Evolutionary conservation across 371 early-diverging fungal species (phyloP).

Genomic region (Mucor saturninus): DNA sequence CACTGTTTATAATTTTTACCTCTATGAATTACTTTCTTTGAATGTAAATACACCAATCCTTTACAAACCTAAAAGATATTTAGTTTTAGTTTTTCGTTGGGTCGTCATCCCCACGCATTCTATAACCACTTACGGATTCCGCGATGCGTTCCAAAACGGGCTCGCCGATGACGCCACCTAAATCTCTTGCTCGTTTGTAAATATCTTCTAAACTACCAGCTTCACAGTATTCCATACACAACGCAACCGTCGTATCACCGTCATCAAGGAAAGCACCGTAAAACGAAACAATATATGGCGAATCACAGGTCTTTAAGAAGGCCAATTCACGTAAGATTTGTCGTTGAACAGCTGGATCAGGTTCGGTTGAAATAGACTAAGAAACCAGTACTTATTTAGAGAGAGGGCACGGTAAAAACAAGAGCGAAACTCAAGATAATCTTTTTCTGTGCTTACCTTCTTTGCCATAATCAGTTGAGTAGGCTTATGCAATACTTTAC

Average conservation of each 20-base stretch:
- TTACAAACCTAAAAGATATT: conserved; percentile 60
- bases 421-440: neutral
- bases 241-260: conserved; percentile 82
- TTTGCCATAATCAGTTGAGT: conserved; percentile 90
- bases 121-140: conserved; percentile 61
- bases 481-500: conserved; percentile 81
- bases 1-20: conserved; percentile 21
- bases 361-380: conserved; percentile 51
- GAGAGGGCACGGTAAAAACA: neutral
- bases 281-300: conserved; percentile 91
- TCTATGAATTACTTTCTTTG: conserved; percentile 87
- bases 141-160: conserved; percentile 81
- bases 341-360: conserved; percentile 73
- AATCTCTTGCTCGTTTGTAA: conserved; percentile 70
- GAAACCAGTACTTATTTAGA: no score
- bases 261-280: conserved; percentile 94
- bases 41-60: conserved; percentile 80
- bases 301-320: conserved; percentile 87
- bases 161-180: conserved; percentile 75
- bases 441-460: conserved; percentile 62
- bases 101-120: neutral
- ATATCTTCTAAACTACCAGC: conserved; percentile 84
- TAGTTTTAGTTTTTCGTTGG: neutral
- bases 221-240: conserved; percentile 95
- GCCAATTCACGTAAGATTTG: conserved; percentile 92